Evolutionary conservation across 1,284 basidiomycete species (phyloP), one percentile per base, ranked within the genome.

Genomic region (Ceratobasidium sp.): DNA sequence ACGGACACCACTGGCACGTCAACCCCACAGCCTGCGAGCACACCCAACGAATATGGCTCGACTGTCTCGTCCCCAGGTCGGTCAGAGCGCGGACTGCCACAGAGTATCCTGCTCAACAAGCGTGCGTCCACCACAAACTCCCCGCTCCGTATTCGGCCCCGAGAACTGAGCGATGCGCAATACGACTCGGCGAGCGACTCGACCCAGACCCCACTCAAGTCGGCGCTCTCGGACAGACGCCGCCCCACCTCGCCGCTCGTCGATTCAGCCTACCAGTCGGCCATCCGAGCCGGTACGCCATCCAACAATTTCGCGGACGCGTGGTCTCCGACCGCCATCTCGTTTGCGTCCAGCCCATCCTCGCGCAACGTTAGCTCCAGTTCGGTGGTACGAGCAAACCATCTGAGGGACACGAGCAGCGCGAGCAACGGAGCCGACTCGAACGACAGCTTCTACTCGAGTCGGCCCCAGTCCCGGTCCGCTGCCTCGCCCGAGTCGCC

Each of bases 401-500:
- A 65, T n/a, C 4, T 31, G 13, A 32, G 60, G 22, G 34, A 65
- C 27, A 38, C 49, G 7, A 53, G 60, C 47, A 27, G 29, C 8
- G 25, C 47, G 17, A 65, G 49, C 22, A 53, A 34, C 29, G 49
- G 49, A 35, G 35, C 31, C 12, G 60, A 65, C 27, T 29, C 60
- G 2, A 38, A 47, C 17, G 49, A 53, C 22, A 40, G 34, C 31
- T 50, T 52, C 29, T 65, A 52, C 22, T 53, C 60, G 20, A 65
- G 29, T 29, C 22, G 22, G 4, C 25, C 60, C 15, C 5, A n/a
- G 20, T 76, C 80, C 25, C 80, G 83, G 62, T 83, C 83, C 6
- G 69, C 85, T 29, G 83, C 83, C 53, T 88, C 87, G 1, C 84
- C 86, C 35, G 87, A 90, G 71, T 86, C 87, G 13, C 83, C 86